Base-by-base conservation (phyloP, 2,329 filamentous ascomycete genomes). In the Plectosphaerella plurivora region DNA sequence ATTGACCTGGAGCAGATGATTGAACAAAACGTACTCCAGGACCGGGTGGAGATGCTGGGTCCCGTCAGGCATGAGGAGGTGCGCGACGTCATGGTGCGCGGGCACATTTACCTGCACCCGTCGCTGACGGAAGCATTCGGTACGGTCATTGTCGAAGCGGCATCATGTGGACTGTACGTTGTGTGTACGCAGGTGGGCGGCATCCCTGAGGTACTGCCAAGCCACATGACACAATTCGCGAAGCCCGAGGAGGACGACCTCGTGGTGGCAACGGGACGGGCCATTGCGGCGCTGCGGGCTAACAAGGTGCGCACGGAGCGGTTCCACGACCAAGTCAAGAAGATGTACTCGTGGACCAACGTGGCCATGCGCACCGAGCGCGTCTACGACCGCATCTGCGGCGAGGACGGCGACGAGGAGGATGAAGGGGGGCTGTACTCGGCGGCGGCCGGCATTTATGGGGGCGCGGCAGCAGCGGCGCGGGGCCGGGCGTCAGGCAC, bases 1-100 rank as follows among this genome's bases (percentile, higher is more conserved):
- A 99, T 99, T 58, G 94, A 99, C 64, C 78, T 99, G 2, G 94
- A 99, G 69, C 95, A 99, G 65, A 99, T 97, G 88, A 84, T 99
- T 41, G 94, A 99, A 73, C 87, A 91, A 56, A 93, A 95, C 61
- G 90, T 96, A 4, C 77, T 97, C 9, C 93, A 97, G 66, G 92
- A 97, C 65, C 88, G 91, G 49, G 92, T 99, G 10, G 88, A 95
- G 63, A 87, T 99, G 76, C 78, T 99, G 4, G 94, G 94, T 3
- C 86, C 93, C 8, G 86, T 99, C 18, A 87, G 93, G 16, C 94
- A 99, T 65, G 95, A 99, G 65, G 91, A 97, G 63, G 94, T 99
- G 15, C 86, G 94, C 58, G 91, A 97, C 65, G 92, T 99, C 57
- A 99, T 99, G 94, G 87, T 97, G 16, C 84, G 90, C 51, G 94